Evolutionary conservation across 2,329 filamentous ascomycete genomes (phyloP).

Genomic region (Pseudogymnoascus sp.): DNA sequence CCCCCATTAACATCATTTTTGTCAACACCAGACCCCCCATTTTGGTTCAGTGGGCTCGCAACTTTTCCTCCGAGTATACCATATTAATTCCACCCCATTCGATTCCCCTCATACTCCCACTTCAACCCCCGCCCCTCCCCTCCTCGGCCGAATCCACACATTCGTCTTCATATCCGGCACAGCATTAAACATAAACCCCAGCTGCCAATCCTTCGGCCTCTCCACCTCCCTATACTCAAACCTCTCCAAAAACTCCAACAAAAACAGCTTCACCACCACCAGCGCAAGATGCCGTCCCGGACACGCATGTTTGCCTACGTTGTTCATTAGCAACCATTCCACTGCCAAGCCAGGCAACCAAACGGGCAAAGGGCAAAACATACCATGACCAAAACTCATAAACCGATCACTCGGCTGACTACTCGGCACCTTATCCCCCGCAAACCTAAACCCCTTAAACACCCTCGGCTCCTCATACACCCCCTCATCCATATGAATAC

Average conservation of each 20-base stretch:
- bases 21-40: neutral
- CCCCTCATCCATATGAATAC: neutral
- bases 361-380: neutral
- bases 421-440: neutral
- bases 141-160: neutral
- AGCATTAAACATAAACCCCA: neutral
- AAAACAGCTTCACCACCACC: neutral
- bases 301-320: neutral
- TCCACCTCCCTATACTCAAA: neutral
- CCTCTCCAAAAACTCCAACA: neutral
- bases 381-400: slow-evolving; percentile 7
- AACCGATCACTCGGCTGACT: slow-evolving; percentile 5
- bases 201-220: neutral
- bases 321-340: too few relatives aligned
- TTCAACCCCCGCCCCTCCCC: neutral
- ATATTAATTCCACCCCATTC: neutral
- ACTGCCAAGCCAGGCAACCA: too few relatives aligned
- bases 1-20: too few relatives aligned
- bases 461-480: neutral
- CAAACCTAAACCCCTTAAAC: neutral
- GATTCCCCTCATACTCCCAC: neutral
- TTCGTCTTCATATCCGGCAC: neutral
- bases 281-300: neutral
- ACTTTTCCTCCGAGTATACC: neutral
- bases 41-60: neutral